Base-by-base conservation (phyloP, 1,284 basidiomycete species). In the Tremellales sp. region DNA sequence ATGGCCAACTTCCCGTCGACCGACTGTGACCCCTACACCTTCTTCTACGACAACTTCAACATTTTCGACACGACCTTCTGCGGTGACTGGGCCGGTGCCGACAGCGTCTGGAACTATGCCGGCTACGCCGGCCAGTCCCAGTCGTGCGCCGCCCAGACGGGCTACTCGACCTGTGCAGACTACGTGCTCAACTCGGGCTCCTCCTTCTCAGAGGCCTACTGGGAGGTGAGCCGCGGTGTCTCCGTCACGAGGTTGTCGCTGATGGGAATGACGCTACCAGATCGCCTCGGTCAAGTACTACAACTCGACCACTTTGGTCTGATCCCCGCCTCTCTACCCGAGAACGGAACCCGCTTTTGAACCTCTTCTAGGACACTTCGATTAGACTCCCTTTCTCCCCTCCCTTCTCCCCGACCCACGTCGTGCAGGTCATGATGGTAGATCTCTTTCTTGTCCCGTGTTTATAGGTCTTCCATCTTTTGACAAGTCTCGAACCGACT, bases 81-180 rank as follows among this genome's bases (percentile, higher is more conserved):
- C 60, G 89, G 89, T 52, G 85, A 90, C 57, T 93, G 87, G 91
- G 89, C 89, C 12, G 81, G 83, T 41, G 76, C 76, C 34, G 65
- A 65, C 33, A 48, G 47, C 35, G 84, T 81, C n/a, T 93, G 89
- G 89, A 74, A 70, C 42, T 53, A 70, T 22, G 73, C 82, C 37
- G 85, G 84, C 34, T 76, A 82, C 50, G 85, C 86, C 5, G 88
- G 89, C 41, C 86, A 91, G 72, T 80, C 79, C 5, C 77, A 83
- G 65, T 87, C 84, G 62, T 94, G 90, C 63, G 85, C 86, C n/a
- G 74, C 81, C 57, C 76, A 78, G 56, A 93, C 90, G 14, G 88
- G 88, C 38, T 83, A 81, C 68, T 72, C 81, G 28, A 85, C 84
- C 8, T 94, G 90, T 58, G 76, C 82, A 46, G 80, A 81, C 24